Evolutionary conservation across 345 rosid genomes (phyloP), one percentile per base, ranked within the genome.

Genomic region (Aethionema arabicum): DNA sequence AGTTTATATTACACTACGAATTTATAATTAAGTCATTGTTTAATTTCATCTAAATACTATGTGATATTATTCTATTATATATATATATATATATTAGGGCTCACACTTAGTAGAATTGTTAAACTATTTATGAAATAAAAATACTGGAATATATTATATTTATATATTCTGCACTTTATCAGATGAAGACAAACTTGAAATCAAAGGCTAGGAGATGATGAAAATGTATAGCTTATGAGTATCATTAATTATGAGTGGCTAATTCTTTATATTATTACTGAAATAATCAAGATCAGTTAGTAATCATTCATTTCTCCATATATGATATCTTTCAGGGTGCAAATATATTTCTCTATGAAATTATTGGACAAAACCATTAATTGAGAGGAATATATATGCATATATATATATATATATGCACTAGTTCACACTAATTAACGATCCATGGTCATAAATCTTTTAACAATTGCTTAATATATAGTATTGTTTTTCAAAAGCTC

Each of bases 211-310:
- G 5, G 52, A 21, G 64, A 52, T 10, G 15, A 51, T 51, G 14
- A 29, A 71, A 70, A 16, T 63, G 45, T 38, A 12, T 71, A 71
- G 66, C 61, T 49, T 44, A 51, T 71, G 66, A 57, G 70, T 58
- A 57, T 42, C 65, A 29, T 48, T 58, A 37, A 65, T 71, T 14
- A 65, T 71, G 61, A 38, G 50, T 14, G 32, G 16, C 50, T 57
- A 11, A 57, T 58, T 65, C 29, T 10, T 45, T 58, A 40, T 40
- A 58, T 52, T 52, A 71, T 71, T 71, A 59, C 51, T 43, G 33
- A 27, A 42, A 15, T 37, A 65, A 57, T 54, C 45, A 58, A 52
- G 42, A 65, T 44, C 70, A 39, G 70, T 55, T 65, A 44, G 56
- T 71, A 44, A 71, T 58, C 43, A 64, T 65, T 51, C 63, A 44